Base-by-base conservation (phyloP, 371 early-diverging fungal genomes). In the Rhizopus delemar region DNA sequence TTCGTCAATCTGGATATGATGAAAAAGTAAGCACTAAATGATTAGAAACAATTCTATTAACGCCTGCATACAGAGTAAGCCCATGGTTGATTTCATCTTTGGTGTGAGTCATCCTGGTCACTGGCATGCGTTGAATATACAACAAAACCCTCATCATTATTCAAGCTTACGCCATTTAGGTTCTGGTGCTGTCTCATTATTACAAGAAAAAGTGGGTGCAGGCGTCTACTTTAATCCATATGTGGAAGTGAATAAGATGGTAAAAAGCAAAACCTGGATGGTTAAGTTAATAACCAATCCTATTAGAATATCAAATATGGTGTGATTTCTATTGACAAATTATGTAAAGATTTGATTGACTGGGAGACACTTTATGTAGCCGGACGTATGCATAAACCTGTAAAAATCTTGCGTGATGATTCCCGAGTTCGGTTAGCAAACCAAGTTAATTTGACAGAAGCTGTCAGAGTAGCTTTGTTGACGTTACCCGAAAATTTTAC, bases 321-420 rank as follows among this genome's bases (percentile, higher is more conserved):
- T 8, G 99, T 98, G 8, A 90, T 96, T 9, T 92, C 94, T 7
- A 90, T 96, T 68, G 92, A 94, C 61, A 75, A 74, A 38, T 75
- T 97, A 12, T 85, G 90, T 54, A 82, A 83, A 62, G 99, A 98
- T 66, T 70, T 98, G 56, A 75, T 90, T 45, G 88, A 94, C 66
- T 98, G 99, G 99, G 91, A 94, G 51, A 90, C 93, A 3, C 77
- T 97, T 61, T 97, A 97, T 71, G 62, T 97, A 13, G 96, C 99
- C 1, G 99, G 99, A 7, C 87, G 99, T 41, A 88, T 97, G 87
- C 97, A 97, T 61, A 98, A 98, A 67, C 99, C 99, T 32, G 92
- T 93, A 75, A 90, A 88, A 59, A 89, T 94, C 9, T 71, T 98
- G 53, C 83, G 92, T 38, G 91, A 93, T 51, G 95, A 97, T 74